Conservation (phyloP, 176 grass and related monocot species). For the Dendrocalamus sinicus region DNA sequence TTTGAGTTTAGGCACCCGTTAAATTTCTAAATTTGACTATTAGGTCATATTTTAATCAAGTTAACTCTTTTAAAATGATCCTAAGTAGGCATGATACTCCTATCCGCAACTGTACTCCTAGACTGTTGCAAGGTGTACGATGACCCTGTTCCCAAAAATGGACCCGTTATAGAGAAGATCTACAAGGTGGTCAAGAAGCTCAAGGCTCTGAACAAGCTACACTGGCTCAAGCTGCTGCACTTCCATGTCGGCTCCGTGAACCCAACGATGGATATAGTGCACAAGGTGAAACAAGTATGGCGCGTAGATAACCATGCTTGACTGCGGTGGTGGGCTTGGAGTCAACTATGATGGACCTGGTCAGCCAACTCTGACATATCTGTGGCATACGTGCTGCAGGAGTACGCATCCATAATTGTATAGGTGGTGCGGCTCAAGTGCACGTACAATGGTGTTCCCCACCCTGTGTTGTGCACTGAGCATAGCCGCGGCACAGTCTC, state of each 20-base stretch:
- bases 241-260: slow-evolving; percentile 47
- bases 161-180: neutral
- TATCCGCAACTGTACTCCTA: too few relatives aligned
- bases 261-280: neutral
- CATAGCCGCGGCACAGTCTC: slow-evolving; percentile 32
- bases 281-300: neutral
- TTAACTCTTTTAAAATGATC: too few relatives aligned
- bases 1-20: too few relatives aligned
- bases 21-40: too few relatives aligned
- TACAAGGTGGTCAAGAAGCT: slow-evolving; percentile 32
- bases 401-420: slow-evolving; percentile 38
- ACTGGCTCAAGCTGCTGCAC: slow-evolving; percentile 42
- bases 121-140: too few relatives aligned
- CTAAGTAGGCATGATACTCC: too few relatives aligned
- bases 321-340: slow-evolving; percentile 26
- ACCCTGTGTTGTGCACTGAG: slow-evolving; percentile 40
- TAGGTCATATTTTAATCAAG: too few relatives aligned
- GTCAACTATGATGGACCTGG: slow-evolving; percentile 39
- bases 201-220: neutral
- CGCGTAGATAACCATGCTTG: slow-evolving; percentile 32
- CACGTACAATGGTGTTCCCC: neutral
- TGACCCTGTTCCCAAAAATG: too few relatives aligned
- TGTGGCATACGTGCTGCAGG: slow-evolving; percentile 39
- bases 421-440: slow-evolving; percentile 25
- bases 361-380: slow-evolving; percentile 39